Base-by-base conservation (phyloP, 257 asterid species). In the Solanum chiquidenum region DNA sequence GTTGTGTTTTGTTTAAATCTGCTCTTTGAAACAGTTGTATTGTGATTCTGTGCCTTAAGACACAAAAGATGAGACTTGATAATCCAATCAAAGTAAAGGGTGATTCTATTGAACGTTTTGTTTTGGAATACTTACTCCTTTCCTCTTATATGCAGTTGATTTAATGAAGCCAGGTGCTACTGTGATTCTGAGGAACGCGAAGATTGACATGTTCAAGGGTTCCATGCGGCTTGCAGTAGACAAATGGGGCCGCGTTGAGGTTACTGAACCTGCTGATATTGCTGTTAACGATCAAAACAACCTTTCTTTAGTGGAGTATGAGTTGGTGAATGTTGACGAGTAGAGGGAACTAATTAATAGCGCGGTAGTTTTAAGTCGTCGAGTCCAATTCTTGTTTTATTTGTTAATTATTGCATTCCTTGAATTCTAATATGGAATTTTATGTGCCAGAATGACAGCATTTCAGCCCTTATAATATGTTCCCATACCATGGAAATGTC, bases 151-250 rank as follows among this genome's bases (percentile, higher is more conserved):
- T 80, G 85, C 85, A 80, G 85, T 80, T 80, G 85, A 80, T 18
- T 46, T 49, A 31, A 46, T 80, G 85, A 80, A 80, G 69, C 29
- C 42, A 1, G 85, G 42, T 31, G 40, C 85, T 29, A 46, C 69
- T 49, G 85, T 80, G 85, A 80, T 80, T 80, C 38, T 80, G 27
- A 62, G 85, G 42, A 80, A 80, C 4, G 85, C 85, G 2, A 80
- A 80, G 69, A 80, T 80, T 46, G 85, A 80, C 85, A 80, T 80
- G 85, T 80, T 80, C 69, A 80, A 49, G 85, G 85, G 85, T 9
- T 80, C 85, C 85, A 80, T 80, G 85, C 68, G 85, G 9, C 85
- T 80, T 80, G 85, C 85, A 9, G 85, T 80, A 46, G 85, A 80
- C 85, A 80, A 80, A 29, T 80, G 85, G 85, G 85, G 85, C 3